A percentile compares a stretch with the other conserved stretches of the same genome.
phyloP scores from a whole-genome alignment of 805 yeast species.

The Candida jianshihensis region DNA sequence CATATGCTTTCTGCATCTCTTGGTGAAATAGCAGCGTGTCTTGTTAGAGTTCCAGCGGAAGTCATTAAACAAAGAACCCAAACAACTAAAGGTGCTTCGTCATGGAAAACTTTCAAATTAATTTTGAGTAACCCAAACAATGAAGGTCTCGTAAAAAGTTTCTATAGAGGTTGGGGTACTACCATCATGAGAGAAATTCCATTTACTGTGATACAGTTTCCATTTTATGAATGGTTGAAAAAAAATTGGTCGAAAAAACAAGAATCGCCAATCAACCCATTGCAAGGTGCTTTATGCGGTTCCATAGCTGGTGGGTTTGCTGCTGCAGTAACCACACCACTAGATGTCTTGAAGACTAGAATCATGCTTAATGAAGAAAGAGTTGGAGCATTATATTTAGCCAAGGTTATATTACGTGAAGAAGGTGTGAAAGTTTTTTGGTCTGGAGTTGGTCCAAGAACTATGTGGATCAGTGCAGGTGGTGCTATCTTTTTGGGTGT shows the following conservation, averaged over 20 bases:
- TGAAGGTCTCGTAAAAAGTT: slow-evolving; percentile 70
- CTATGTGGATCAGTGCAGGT: slow-evolving; percentile 96
- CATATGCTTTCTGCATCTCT: slow-evolving; percentile 87
- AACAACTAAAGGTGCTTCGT: slow-evolving; percentile 56
- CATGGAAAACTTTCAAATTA: slow-evolving; percentile 59
- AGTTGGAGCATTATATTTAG: slow-evolving; percentile 39
- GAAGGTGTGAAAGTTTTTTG: slow-evolving; percentile 73
- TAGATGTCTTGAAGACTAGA: slow-evolving; percentile 76
- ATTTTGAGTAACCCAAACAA: slow-evolving; percentile 60
- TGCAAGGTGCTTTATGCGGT: slow-evolving; percentile 81
- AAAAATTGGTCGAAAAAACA: slow-evolving; percentile 41
- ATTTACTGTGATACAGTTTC: slow-evolving; percentile 92
- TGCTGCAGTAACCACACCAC: slow-evolving; percentile 75
- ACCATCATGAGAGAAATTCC: slow-evolving; percentile 96
- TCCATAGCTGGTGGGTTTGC: slow-evolving; percentile 78
- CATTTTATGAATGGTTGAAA: slow-evolving; percentile 82
- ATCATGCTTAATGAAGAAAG: slow-evolving; percentile 65
- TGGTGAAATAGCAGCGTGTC: slow-evolving; percentile 92
- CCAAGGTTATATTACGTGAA: slow-evolving; percentile 47
- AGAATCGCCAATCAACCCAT: slow-evolving; percentile 42
- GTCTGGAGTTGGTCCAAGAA: slow-evolving; percentile 90
- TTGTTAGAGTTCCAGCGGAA: slow-evolving; percentile 94
- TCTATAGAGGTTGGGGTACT: slow-evolving; percentile 90
- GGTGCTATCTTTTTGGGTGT: slow-evolving; percentile 96
- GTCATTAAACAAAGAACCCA: slow-evolving; percentile 94